Evolutionary conservation across 2,329 filamentous ascomycete species (phyloP).

Genomic region (Raffaelea arxii): DNA sequence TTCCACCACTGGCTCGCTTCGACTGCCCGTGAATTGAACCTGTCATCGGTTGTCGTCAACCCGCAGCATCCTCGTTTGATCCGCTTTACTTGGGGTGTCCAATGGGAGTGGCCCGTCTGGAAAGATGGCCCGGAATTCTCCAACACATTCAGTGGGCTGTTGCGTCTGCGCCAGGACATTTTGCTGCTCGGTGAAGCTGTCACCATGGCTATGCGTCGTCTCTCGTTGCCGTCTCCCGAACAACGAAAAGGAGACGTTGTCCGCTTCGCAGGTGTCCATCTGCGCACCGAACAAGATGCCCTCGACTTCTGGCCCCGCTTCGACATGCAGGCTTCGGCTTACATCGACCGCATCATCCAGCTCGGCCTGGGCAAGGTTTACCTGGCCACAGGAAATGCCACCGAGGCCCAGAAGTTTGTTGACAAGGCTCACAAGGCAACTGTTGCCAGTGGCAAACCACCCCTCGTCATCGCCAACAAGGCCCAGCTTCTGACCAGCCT

Average conservation of each 20-base stretch:
- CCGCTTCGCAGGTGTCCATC: slow-evolving; percentile 30
- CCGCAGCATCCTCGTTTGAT: slow-evolving; percentile 24
- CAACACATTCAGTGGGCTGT: slow-evolving; percentile 31
- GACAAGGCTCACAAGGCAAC: slow-evolving; percentile 17
- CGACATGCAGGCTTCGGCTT: slow-evolving; percentile 28
- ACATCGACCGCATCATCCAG: slow-evolving; percentile 23
- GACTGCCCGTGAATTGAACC: slow-evolving; percentile 15
- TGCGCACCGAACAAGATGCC: slow-evolving; percentile 38
- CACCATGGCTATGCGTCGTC: slow-evolving; percentile 23
- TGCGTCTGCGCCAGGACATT: slow-evolving; percentile 31
- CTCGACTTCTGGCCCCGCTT: slow-evolving; percentile 35
- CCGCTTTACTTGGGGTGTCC: slow-evolving; percentile 32
- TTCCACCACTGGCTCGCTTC: slow-evolving; percentile 24
- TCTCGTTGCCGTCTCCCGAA: slow-evolving; percentile 16
- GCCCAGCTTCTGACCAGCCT: slow-evolving; percentile 10
- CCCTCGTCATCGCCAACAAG: too few species aligned
- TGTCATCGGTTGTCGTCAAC: slow-evolving; percentile 12
- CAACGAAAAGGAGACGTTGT: slow-evolving; percentile 14
- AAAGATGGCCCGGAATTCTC: slow-evolving; percentile 37
- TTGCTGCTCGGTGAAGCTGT: slow-evolving; percentile 28
- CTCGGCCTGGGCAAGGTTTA: slow-evolving; percentile 28
- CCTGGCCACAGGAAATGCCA: slow-evolving; percentile 34
- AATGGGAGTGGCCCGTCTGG: slow-evolving; percentile 35
- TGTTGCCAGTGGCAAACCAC: too few species aligned
- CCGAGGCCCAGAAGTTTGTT: slow-evolving; percentile 29